Evolutionary conservation across 768 basidiomycete species (phyloP).

Genomic region (Ramaria sp.): DNA sequence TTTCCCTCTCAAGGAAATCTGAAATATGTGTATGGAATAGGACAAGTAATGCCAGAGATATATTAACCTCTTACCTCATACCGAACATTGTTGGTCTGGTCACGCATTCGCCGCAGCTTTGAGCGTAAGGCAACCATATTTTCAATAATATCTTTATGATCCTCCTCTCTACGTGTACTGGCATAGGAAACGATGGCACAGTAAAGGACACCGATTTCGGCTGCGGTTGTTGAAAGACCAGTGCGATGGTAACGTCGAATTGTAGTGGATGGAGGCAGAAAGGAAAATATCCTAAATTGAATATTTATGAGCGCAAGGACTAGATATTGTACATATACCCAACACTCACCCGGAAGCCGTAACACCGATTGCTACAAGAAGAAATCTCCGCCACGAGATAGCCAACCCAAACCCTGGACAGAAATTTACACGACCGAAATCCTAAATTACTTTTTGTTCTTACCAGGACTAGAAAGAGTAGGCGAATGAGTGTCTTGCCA

Average conservation of each 20-base stretch:
- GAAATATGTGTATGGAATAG: slow-evolving; percentile 7
- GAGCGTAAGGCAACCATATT: slow-evolving; percentile 64
- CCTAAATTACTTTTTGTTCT: neutral
- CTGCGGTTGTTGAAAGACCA: slow-evolving; percentile 54
- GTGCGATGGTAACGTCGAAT: slow-evolving; percentile 65
- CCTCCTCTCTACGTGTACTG: slow-evolving; percentile 38
- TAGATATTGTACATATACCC: too few species aligned
- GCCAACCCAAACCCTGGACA: slow-evolving; percentile 38
- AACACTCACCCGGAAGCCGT: slow-evolving; percentile 59
- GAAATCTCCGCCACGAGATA: slow-evolving; percentile 68
- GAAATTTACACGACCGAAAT: neutral
- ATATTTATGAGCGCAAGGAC: neutral
- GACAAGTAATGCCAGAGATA: neutral
- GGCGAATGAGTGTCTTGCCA: slow-evolving; percentile 48
- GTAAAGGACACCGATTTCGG: slow-evolving; percentile 60
- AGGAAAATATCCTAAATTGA: slow-evolving; percentile 47
- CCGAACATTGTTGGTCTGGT: slow-evolving; percentile 44
- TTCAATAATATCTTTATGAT: slow-evolving; percentile 45
- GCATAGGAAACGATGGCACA: slow-evolving; percentile 71
- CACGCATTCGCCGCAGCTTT: slow-evolving; percentile 56
- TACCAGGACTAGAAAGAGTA: slow-evolving; percentile 36
- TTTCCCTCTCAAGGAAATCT: slow-evolving; percentile 67
- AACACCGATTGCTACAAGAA: slow-evolving; percentile 63
- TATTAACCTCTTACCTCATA: slow-evolving; percentile 42
- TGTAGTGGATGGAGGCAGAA: slow-evolving; percentile 65